Evolutionary conservation across 345 rosid species (phyloP).

Genomic region (Leavenworthia alabamica): DNA sequence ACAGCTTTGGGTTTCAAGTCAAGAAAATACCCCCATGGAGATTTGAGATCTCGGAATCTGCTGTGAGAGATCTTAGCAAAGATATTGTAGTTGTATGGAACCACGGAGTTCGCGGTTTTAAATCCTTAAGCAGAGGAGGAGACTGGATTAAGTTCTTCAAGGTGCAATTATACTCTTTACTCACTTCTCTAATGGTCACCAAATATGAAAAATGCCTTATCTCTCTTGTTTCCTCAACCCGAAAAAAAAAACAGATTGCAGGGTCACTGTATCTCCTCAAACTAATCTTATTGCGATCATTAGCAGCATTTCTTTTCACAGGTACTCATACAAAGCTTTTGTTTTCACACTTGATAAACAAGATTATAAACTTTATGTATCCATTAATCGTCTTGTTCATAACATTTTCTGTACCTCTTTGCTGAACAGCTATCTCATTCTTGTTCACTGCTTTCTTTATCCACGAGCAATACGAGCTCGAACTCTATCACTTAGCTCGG

Average conservation of each 20-base stretch:
- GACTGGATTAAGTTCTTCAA: conserved; percentile 59
- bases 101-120: conserved; percentile 29
- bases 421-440: conserved; percentile 56
- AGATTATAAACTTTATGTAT: neutral
- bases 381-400: neutral
- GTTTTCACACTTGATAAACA: neutral
- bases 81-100: conserved; percentile 52
- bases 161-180: conserved; percentile 32
- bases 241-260: conserved; percentile 37
- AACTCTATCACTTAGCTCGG: conserved; percentile 44
- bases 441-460: conserved; percentile 69
- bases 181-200: neutral
- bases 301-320: conserved; percentile 36
- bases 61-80: conserved; percentile 40
- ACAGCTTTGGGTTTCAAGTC: conserved; percentile 52
- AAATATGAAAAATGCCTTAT: neutral
- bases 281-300: conserved; percentile 34
- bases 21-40: conserved; percentile 41
- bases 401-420: conserved; percentile 4
- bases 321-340: conserved; percentile 38
- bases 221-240: neutral
- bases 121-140: conserved; percentile 51
- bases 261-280: conserved; percentile 42
- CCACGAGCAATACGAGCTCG: conserved; percentile 75
- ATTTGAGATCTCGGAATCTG: conserved; percentile 50